Conservation (phyloP, 345 rosid species). For the Bruguiera parviflora region DNA sequence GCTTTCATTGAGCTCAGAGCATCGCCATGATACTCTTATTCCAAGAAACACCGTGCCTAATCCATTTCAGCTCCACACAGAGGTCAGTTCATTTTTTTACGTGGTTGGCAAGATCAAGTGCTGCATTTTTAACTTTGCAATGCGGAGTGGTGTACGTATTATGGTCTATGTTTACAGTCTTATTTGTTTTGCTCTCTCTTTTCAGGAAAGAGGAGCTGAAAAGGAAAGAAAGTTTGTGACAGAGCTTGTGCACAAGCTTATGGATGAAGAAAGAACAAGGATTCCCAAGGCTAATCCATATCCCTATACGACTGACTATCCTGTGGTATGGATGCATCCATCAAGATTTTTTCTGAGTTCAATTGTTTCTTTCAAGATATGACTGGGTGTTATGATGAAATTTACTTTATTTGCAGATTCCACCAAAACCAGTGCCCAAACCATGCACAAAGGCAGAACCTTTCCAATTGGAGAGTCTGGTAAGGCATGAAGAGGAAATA, state of each 20-base stretch:
- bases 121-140: too few relatives aligned
- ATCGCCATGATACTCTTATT: conserved; percentile 47
- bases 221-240: conserved; percentile 65
- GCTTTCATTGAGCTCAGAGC: conserved; percentile 84
- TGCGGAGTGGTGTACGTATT: background rate
- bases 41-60: conserved; percentile 76
- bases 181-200: background rate
- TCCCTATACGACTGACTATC: conserved; percentile 94
- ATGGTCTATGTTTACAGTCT: background rate
- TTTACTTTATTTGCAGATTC: conserved; percentile 49
- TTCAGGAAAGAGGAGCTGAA: conserved; percentile 89
- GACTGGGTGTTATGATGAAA: background rate
- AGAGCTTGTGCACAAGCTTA: conserved; percentile 54
- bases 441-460: conserved; percentile 79
- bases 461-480: conserved; percentile 78
- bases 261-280: conserved; percentile 73
- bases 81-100: conserved; percentile 42
- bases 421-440: conserved; percentile 84
- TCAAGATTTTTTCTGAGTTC: background rate
- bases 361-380: background rate
- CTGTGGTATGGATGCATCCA: conserved; percentile 55
- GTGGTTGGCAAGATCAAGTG: background rate
- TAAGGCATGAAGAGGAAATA: conserved; percentile 86
- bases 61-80: conserved; percentile 89
- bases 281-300: conserved; percentile 83